Percentiles rank a stretch among this genome's conserved stretches.
These are phyloP conservation scores for Annona cherimola DNA, from an alignment of 164 flowering plant genomes.

Conservation along the genomic window DNA sequence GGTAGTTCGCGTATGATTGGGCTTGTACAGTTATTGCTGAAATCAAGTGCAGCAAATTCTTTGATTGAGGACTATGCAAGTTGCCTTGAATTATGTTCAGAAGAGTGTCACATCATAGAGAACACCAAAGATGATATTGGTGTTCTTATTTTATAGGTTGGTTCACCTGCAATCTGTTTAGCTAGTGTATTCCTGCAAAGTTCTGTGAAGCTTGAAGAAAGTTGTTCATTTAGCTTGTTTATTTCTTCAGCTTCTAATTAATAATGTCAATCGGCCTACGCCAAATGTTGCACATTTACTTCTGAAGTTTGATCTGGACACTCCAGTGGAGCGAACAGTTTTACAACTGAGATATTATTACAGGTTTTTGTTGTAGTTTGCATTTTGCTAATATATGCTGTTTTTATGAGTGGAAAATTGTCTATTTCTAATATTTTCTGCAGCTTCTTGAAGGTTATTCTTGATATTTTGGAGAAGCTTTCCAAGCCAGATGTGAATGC, in stretches of 20 bases:
- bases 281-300: slow-evolving; percentile 91
- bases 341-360: slow-evolving; percentile 93
- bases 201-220: slow-evolving; percentile 9
- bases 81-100: slow-evolving; percentile 81
- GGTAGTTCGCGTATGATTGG: slow-evolving; percentile 89
- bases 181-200: too few species aligned
- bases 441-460: slow-evolving; percentile 95
- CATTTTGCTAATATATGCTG: slow-evolving; percentile 1
- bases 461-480: slow-evolving; percentile 83
- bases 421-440: slow-evolving; percentile 9
- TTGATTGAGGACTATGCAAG: slow-evolving; percentile 97
- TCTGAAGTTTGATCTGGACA: slow-evolving; percentile 86
- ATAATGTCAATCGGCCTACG: slow-evolving; percentile 80
- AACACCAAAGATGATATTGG: slow-evolving; percentile 74
- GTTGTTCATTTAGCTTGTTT: not conserved
- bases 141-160: slow-evolving; percentile 82
- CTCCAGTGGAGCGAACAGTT: slow-evolving; percentile 65
- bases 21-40: slow-evolving; percentile 72
- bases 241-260: slow-evolving; percentile 73
- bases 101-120: slow-evolving; percentile 64
- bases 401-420: not conserved
- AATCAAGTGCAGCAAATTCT: slow-evolving; percentile 61
- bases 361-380: slow-evolving; percentile 52
- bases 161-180: not conserved
- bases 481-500: slow-evolving; percentile 75